A percentile compares a stretch with the other conserved stretches of the same genome.
Evolutionary conservation across 352 stramenopile species (phyloP).

Genomic region (Globisporangium alternatum): DNA sequence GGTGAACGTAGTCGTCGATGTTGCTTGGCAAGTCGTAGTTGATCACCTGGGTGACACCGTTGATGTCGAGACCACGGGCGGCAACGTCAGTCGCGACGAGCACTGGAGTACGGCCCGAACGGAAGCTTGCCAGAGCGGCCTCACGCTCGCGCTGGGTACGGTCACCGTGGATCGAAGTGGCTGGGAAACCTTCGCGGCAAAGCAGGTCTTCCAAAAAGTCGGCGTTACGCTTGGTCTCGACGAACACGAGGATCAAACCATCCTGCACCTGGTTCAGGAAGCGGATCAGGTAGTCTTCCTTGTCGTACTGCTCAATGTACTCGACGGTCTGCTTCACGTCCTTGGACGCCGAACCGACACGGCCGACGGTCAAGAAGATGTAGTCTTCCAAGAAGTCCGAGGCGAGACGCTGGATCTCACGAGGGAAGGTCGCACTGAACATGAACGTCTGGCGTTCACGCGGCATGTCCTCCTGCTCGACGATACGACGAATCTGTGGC

Average conservation of each 20-base stretch:
- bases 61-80: constrained; percentile 98
- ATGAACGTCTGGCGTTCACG: constrained; percentile 98
- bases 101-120: constrained; percentile 89
- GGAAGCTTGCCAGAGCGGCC: constrained; percentile 90
- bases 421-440: constrained; percentile 99
- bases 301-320: constrained; percentile 97
- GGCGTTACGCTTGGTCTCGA: constrained; percentile 97
- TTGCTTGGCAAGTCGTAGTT: constrained; percentile 99
- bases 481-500: constrained; percentile 98
- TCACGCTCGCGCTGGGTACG: constrained; percentile 95
- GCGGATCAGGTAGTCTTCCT: constrained; percentile 94
- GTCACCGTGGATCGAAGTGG: constrained; percentile 97
- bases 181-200: constrained; percentile 88
- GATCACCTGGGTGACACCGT: constrained; percentile 95
- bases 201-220: constrained; percentile 97
- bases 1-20: constrained; percentile 99
- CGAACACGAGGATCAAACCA: constrained; percentile 96
- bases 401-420: constrained; percentile 95
- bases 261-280: constrained; percentile 93
- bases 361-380: constrained; percentile 98
- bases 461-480: constrained; percentile 97
- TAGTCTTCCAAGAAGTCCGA: constrained; percentile 98
- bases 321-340: constrained; percentile 98
- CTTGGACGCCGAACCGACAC: constrained; percentile 96
- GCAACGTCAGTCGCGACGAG: constrained; percentile 99